Percentiles rank a stretch among this genome's conserved stretches.
phyloP scores from a whole-genome alignment of 2,329 filamentous ascomycete genomes.

The Talaromyces atroroseus region DNA sequence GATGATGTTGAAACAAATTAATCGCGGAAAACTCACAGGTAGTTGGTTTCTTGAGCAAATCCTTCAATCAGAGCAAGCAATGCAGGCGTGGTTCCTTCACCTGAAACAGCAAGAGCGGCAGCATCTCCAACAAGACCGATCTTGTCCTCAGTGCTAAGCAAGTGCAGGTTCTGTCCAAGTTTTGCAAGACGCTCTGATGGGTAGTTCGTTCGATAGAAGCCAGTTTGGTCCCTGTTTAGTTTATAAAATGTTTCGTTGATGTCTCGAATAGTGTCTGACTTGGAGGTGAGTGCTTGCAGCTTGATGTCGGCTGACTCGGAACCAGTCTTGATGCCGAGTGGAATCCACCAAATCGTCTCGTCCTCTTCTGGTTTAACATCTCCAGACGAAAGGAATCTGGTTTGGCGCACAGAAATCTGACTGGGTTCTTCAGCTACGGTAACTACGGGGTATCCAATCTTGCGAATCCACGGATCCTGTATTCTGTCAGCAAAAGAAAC shows the following conservation, averaged over 20 bases:
- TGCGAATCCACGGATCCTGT: conserved; percentile 79
- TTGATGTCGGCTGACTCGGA: conserved; percentile 57
- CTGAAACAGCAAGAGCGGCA: conserved; percentile 80
- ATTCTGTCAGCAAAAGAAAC: conserved; percentile 7
- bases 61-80: conserved; percentile 78
- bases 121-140: conserved; percentile 89
- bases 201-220: conserved; percentile 91
- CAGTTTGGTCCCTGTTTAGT: conserved; percentile 81
- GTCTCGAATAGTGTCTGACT: conserved; percentile 65
- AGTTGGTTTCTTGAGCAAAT: conserved; percentile 76
- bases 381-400: conserved; percentile 83
- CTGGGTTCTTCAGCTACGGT: conserved; percentile 78
- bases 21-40: conserved; percentile 50
- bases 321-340: conserved; percentile 77
- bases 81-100: conserved; percentile 73
- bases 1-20: neutral
- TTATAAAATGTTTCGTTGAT: conserved; percentile 82
- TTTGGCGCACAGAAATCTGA: conserved; percentile 76
- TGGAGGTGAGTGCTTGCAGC: conserved; percentile 64
- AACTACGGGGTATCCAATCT: conserved; percentile 89
- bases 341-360: conserved; percentile 91
- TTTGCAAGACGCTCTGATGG: conserved; percentile 75
- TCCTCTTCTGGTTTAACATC: conserved; percentile 90
- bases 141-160: conserved; percentile 79
- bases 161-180: conserved; percentile 69